Evolutionary conservation across 2,329 filamentous ascomycete species (phyloP).

Genomic region (Ophiognomonia clavigignenti-juglandacearum): DNA sequence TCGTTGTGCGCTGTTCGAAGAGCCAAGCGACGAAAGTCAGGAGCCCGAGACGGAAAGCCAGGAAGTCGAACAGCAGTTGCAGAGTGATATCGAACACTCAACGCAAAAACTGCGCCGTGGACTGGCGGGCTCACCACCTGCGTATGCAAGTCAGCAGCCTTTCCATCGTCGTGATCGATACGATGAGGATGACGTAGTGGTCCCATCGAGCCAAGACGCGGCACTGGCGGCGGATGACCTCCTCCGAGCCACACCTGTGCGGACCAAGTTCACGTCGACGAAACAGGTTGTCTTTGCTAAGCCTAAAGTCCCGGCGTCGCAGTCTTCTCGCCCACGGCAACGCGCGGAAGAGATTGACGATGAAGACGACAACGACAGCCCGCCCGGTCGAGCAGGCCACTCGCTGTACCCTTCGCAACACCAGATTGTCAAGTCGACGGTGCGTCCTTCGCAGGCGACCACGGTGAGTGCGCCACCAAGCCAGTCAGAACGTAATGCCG

Average conservation of each 20-base stretch:
- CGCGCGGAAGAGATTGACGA: slow-evolving; percentile 1
- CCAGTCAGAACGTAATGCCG: slow-evolving; percentile 19
- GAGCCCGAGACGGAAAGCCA: slow-evolving; percentile 40
- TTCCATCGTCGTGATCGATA: neutral
- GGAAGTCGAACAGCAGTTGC: slow-evolving; percentile 47
- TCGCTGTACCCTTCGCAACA: neutral
- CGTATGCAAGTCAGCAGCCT: neutral
- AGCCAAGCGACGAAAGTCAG: slow-evolving; percentile 19
- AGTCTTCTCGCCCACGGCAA: slow-evolving; percentile 2
- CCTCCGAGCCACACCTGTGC: neutral
- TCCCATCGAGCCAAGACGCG: slow-evolving; percentile 2
- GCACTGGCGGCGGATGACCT: neutral
- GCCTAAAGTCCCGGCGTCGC: neutral
- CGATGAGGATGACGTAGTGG: neutral
- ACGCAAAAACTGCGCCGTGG: slow-evolving; percentile 18
- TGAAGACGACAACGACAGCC: neutral
- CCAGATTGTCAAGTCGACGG: slow-evolving; percentile 5
- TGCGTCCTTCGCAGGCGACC: slow-evolving; percentile 39
- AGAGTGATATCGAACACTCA: slow-evolving; percentile 34
- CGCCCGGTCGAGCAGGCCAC: too few species aligned
- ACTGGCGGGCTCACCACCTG: slow-evolving; percentile 7
- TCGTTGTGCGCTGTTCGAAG: slow-evolving; percentile 44
- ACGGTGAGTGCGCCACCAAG: slow-evolving; percentile 33
- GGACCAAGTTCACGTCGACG: neutral
- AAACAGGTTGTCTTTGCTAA: slow-evolving; percentile 7